phyloP scores from a whole-genome alignment of 345 rosid genomes.

The Salix dunnii region DNA sequence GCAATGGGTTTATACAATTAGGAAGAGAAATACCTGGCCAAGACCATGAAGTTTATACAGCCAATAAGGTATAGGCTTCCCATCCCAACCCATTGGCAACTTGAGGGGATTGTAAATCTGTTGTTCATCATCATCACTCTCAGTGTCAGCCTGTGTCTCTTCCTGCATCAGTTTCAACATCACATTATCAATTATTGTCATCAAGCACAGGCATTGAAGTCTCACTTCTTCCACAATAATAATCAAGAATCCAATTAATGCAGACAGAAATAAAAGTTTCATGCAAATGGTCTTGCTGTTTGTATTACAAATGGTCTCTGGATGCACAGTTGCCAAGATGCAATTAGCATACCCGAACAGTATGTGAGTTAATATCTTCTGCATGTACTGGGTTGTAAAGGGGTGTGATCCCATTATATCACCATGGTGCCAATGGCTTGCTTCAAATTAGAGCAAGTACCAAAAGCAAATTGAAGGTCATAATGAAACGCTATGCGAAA shows the following conservation, averaged over 20 bases:
- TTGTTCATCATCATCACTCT: conserved; percentile 97
- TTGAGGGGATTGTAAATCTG: conserved; percentile 91
- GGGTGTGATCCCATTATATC: background rate
- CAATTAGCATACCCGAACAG: background rate
- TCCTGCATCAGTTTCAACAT: conserved; percentile 47
- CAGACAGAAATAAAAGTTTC: background rate
- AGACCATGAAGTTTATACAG: conserved; percentile 98
- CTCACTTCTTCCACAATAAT: background rate
- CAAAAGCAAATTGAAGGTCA: background rate
- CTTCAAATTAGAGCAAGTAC: background rate
- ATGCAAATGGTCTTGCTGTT: background rate
- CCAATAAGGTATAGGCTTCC: conserved; percentile 99
- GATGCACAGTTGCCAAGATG: background rate
- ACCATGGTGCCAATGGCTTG: background rate
- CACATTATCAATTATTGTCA: background rate
- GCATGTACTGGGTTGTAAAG: background rate
- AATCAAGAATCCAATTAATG: background rate
- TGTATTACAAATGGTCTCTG: background rate
- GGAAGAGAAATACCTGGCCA: conserved; percentile 64
- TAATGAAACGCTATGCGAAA: background rate
- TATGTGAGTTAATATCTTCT: background rate
- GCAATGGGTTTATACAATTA: background rate
- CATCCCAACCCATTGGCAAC: conserved; percentile 99
- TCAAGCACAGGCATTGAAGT: background rate
- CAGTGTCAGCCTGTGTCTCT: conserved; percentile 81